phyloP scores from a whole-genome alignment of 2,329 filamentous ascomycete genomes.

The Botrytis hyacinthi region DNA sequence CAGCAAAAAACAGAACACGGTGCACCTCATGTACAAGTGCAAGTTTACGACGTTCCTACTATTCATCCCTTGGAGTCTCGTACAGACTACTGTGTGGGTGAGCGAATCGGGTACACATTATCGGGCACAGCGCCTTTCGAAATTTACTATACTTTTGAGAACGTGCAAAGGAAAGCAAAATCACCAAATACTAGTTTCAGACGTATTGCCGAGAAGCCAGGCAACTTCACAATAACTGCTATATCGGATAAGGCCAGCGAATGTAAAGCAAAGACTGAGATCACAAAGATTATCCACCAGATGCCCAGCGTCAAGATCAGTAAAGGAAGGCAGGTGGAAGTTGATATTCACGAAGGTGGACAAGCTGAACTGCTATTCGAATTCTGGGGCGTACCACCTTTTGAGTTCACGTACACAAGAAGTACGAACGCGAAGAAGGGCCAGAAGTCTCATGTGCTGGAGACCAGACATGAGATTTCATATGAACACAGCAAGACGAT shows the following conservation, averaged over 20 bases:
- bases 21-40: slow-evolving; percentile 78
- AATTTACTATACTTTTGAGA: slow-evolving; percentile 87
- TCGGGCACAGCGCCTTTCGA: slow-evolving; percentile 91
- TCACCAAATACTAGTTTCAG: slow-evolving; percentile 81
- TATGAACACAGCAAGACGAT: slow-evolving; percentile 79
- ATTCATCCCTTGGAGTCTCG: slow-evolving; percentile 85
- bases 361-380: slow-evolving; percentile 92
- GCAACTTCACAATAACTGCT: slow-evolving; percentile 81
- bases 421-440: slow-evolving; percentile 79
- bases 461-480: slow-evolving; percentile 85
- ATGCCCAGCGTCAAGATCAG: slow-evolving; percentile 90
- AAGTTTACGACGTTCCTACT: slow-evolving; percentile 88
- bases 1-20: slow-evolving; percentile 71
- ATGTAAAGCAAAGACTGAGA: slow-evolving; percentile 75
- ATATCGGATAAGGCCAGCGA: slow-evolving; percentile 85
- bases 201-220: slow-evolving; percentile 87
- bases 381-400: slow-evolving; percentile 92
- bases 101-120: slow-evolving; percentile 87
- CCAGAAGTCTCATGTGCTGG: slow-evolving; percentile 75
- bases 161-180: slow-evolving; percentile 73
- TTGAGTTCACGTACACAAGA: slow-evolving; percentile 95
- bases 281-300: slow-evolving; percentile 83
- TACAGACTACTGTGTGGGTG: slow-evolving; percentile 90
- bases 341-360: slow-evolving; percentile 96
- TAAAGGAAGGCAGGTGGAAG: slow-evolving; percentile 73